Conservation (phyloP, 1,284 basidiomycete genomes). For the Tylopilus sp. region DNA sequence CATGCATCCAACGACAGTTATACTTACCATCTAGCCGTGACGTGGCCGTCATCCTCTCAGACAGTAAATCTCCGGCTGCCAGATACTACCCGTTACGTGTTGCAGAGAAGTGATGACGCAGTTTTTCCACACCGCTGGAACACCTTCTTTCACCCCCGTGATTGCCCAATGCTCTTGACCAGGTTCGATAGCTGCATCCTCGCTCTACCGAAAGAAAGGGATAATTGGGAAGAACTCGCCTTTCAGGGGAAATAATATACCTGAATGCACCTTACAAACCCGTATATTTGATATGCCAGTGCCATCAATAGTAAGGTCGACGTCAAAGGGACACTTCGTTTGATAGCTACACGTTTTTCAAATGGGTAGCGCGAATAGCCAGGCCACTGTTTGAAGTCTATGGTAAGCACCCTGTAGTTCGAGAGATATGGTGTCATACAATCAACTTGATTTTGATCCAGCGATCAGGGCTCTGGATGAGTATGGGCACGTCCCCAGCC, state of each 20-base stretch:
- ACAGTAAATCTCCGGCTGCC: conserved; percentile 41
- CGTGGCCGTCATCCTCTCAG: conserved; percentile 17
- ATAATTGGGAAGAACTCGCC: not conserved
- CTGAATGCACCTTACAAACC: conserved; percentile 27
- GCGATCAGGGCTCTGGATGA: conserved; percentile 16
- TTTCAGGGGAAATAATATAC: conserved; percentile 19
- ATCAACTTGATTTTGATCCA: conserved; percentile 25
- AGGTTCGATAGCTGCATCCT: conserved; percentile 26
- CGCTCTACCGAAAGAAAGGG: conserved; percentile 17
- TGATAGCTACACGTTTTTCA: conserved; percentile 32
- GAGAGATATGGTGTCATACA: conserved; percentile 12
- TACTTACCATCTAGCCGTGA: conserved; percentile 10
- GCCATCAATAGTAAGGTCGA: conserved; percentile 25
- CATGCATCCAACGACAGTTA: conserved; percentile 9
- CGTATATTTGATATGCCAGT: conserved; percentile 27
- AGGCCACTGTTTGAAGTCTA: conserved; percentile 30
- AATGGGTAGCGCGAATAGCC: conserved; percentile 32
- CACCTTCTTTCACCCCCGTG: conserved; percentile 6
- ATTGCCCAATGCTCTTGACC: conserved; percentile 37
- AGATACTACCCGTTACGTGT: conserved; percentile 38
- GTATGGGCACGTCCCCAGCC: conserved; percentile 18
- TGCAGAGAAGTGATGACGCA: conserved; percentile 37
- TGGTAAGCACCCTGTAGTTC: conserved; percentile 2
- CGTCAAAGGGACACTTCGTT: conserved; percentile 19
- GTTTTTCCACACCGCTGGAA: conserved; percentile 26